A percentile compares a stretch with the other conserved stretches of the same genome.
Conservation (phyloP, 2,329 filamentous ascomycete species). For the Myriosclerotinia duriaeana region DNA sequence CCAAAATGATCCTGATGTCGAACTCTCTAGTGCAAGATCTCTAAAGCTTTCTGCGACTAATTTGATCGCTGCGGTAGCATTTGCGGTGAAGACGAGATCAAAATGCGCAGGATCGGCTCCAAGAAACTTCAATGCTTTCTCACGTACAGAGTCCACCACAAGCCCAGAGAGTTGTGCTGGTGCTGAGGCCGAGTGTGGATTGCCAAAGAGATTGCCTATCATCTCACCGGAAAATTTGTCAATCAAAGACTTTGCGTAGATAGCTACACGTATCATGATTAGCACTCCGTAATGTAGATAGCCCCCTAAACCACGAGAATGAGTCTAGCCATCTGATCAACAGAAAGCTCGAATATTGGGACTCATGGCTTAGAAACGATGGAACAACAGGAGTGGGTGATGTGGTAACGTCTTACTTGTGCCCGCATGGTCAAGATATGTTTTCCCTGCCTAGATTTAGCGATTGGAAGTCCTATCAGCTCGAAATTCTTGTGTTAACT, state of each 20-base stretch:
- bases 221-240: conserved; percentile 79
- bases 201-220: conserved; percentile 75
- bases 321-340: not conserved
- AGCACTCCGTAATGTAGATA: conserved; percentile 1
- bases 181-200: conserved; percentile 82
- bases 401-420: conserved; percentile 49
- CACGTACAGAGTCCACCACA: conserved; percentile 71
- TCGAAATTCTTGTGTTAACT: conserved; percentile 23
- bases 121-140: conserved; percentile 71
- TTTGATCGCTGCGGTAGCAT: conserved; percentile 90
- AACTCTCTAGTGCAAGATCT: conserved; percentile 61
- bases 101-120: conserved; percentile 77
- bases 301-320: not conserved
- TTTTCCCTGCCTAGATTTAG: conserved; percentile 53
- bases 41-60: conserved; percentile 76
- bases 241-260: conserved; percentile 76
- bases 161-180: conserved; percentile 75
- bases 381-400: conserved; percentile 4
- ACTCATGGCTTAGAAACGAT: conserved; percentile 1
- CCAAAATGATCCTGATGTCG: conserved; percentile 62
- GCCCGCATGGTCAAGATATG: conserved; percentile 90
- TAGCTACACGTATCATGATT: conserved; percentile 42
- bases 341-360: not conserved
- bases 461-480: conserved; percentile 16
- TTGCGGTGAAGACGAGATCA: conserved; percentile 85